Base-by-base conservation (phyloP, 2,329 filamentous ascomycete species). In the Mycosphaerella sp. region DNA sequence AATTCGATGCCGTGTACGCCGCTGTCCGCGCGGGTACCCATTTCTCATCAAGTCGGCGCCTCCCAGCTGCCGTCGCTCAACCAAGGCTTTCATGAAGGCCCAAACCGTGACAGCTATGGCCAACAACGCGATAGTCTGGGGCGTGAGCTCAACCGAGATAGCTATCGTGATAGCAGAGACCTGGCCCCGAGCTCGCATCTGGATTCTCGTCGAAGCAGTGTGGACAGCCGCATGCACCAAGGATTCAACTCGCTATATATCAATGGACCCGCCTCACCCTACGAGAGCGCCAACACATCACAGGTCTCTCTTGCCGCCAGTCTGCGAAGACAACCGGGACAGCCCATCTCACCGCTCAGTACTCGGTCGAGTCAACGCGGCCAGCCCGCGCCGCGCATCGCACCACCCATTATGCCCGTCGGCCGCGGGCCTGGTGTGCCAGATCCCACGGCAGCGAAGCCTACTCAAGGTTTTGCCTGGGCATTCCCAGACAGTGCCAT, bases 401-500 rank as follows among this genome's bases (percentile, higher is more conserved):
- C 87, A 2, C 87, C 87, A 4, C 82, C 86, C 7, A 92, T 92
- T 63, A 88, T 85, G 26, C 86, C 86, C 0, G 74, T 76, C 31
- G 61, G 86, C 76, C 59, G 85, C 77, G 60, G 83, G 74, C 71
- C 81, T 74, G 65, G 87, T 78, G 73, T 85, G 81, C 65, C 84
- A 76, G 74, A 78, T 66, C 76, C 76, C 6, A 78, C 74, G 62
- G 87, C 87, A 39, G 84, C 86, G 31, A 85, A 89, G 67, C 87
- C 87, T 4, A 91, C 86, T 9, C 89, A 89, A 69, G 87, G 87
- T 67, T 87, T 86, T 68, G 85, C 87, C 4, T 92, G 87, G 87
- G 87, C 87, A 61, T 91, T 91, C 62, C 87, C 87, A 1, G 87
- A 89, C 65, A 82, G 86, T 51, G 80, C 84, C 49, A 82, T 86